Percentiles rank a stretch among this genome's conserved stretches.
phyloP scores from a whole-genome alignment of 1,284 basidiomycete genomes.

The Cutaneotrichosporon sp. region DNA sequence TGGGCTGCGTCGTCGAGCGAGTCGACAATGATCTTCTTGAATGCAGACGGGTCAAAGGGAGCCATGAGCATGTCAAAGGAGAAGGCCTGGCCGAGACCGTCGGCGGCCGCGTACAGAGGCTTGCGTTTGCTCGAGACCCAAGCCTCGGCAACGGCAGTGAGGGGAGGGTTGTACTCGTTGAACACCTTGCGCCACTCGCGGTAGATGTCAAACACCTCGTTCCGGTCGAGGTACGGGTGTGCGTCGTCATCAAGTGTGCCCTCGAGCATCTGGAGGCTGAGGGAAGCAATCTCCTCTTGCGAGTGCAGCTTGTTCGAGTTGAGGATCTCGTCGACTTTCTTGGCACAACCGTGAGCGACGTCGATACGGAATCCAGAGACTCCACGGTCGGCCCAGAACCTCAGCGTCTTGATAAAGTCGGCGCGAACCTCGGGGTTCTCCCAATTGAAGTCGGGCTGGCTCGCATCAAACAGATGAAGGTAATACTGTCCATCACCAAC shows the following conservation, averaged over 20 bases:
- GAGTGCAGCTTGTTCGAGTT: constrained; percentile 1
- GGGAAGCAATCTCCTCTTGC: constrained; percentile 23
- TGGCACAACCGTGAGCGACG: constrained; percentile 40
- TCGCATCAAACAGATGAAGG: constrained; percentile 66
- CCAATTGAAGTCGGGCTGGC: constrained; percentile 80
- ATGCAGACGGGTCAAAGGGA: constrained; percentile 31
- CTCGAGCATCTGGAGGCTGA: constrained; percentile 21
- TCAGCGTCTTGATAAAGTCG: constrained; percentile 66
- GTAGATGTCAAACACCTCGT: constrained; percentile 44
- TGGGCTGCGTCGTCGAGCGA: constrained; percentile 30
- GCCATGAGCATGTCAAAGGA: constrained; percentile 48
- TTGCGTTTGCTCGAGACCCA: constrained; percentile 43
- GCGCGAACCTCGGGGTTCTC: constrained; percentile 64
- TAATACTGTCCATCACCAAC: constrained; percentile 69
- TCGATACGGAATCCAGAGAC: constrained; percentile 67
- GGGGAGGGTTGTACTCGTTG: constrained; percentile 45
- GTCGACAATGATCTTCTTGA: constrained; percentile 29
- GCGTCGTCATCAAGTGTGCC: constrained; percentile 26
- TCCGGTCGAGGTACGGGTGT: constrained; percentile 40
- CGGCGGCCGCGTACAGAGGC: constrained; percentile 39
- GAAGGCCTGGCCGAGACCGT: constrained; percentile 45
- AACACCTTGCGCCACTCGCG: constrained; percentile 46
- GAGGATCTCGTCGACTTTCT: constrained; percentile 28
- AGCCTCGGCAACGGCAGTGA: constrained; percentile 48
- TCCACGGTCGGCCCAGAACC: constrained; percentile 71